These are phyloP conservation scores for Pochonia chlamydosporia DNA, from an alignment of 2,329 filamentous ascomycete species.

Conservation along the genomic window DNA sequence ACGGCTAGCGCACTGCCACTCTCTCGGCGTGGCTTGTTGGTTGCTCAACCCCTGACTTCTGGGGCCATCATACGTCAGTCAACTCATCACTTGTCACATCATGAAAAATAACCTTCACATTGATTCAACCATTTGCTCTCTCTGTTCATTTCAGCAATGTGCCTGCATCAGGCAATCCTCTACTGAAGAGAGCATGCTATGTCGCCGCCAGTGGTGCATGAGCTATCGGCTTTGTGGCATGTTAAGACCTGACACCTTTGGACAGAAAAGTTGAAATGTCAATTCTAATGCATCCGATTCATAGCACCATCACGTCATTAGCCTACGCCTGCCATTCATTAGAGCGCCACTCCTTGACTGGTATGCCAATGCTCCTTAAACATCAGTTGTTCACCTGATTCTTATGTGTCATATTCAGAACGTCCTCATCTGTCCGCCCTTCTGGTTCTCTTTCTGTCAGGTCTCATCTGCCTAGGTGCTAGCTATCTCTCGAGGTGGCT, in stretches of 20 bases:
- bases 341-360: constrained; percentile 42
- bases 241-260: not conserved
- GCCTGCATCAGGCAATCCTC: not conserved
- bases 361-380: constrained; percentile 22
- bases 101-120: no score
- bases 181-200: constrained; percentile 5
- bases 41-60: no score
- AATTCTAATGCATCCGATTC: not conserved
- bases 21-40: no score
- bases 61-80: no score
- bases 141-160: not conserved
- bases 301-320: constrained; percentile 41
- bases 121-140: no score
- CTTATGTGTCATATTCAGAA: constrained; percentile 28
- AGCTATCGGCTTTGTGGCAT: constrained; percentile 11
- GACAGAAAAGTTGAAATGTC: not conserved
- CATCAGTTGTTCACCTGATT: not conserved
- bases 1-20: no score
- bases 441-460: constrained; percentile 40
- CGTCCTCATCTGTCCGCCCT: constrained; percentile 42
- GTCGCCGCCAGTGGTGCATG: constrained; percentile 9
- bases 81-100: no score
- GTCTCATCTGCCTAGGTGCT: constrained; percentile 31
- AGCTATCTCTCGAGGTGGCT: constrained; percentile 40
- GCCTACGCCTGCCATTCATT: constrained; percentile 40